A percentile compares a stretch with the other conserved stretches of the same genome.
phyloP scores from a whole-genome alignment of 305 asterid species.

The Lippia alba region DNA sequence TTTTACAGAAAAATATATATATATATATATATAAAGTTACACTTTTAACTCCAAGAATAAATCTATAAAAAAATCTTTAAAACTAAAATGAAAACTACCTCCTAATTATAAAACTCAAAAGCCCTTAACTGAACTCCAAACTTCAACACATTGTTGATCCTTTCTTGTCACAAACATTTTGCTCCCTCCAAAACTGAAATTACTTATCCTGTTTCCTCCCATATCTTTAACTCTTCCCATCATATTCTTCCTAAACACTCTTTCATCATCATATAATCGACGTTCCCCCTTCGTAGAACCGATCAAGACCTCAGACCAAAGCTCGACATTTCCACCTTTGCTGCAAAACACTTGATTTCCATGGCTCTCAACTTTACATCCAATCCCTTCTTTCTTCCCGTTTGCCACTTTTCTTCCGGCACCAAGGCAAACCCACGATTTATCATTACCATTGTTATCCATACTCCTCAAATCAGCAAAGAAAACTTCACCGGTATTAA shows the following conservation, averaged over 20 bases:
- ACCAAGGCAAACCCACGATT: conserved; percentile 74
- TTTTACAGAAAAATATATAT: too few species aligned
- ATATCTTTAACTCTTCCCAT: conserved; percentile 83
- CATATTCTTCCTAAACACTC: conserved; percentile 69
- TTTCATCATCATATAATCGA: conserved; percentile 35
- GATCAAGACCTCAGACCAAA: conserved; percentile 79
- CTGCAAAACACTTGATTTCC: conserved; percentile 83
- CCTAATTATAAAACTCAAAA: conserved; percentile 26
- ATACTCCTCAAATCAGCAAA: conserved; percentile 71
- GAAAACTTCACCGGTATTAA: conserved; percentile 77
- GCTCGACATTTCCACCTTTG: conserved; percentile 69
- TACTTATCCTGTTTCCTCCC: conserved; percentile 59
- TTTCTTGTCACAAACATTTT: conserved; percentile 84
- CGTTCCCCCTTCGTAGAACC: conserved; percentile 39
- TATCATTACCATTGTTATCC: conserved; percentile 42
- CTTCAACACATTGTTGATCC: conserved; percentile 77
- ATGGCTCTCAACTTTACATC: conserved; percentile 68
- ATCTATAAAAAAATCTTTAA: too few species aligned
- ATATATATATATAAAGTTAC: too few species aligned
- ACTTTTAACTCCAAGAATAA: too few species aligned
- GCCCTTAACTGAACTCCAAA: conserved; percentile 70
- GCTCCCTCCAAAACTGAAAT: conserved; percentile 80
- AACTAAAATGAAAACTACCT: too few species aligned
- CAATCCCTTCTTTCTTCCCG: conserved; percentile 87
- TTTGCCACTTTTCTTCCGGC: conserved; percentile 56